Evolutionary conservation across 2,329 filamentous ascomycete genomes (phyloP), one percentile per base, ranked within the genome.

Genomic region (Colletotrichum spaethianum): DNA sequence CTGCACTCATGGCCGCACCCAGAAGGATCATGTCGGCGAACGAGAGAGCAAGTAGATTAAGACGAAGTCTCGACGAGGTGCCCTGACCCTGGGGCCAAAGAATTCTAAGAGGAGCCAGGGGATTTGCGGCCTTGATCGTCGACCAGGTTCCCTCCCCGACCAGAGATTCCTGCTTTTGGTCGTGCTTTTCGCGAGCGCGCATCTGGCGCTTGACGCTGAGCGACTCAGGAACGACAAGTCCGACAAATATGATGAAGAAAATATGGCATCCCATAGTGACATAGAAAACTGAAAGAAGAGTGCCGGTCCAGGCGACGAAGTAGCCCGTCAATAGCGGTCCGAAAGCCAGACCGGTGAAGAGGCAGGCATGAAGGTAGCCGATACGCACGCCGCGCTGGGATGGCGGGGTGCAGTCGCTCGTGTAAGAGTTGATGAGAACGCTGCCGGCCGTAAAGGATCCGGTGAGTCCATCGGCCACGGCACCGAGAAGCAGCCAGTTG

Each of bases 361-460:
- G 86, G 75, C 93, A 95, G 14, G 94, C 95, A 77, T 98, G 94
- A 77, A 98, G 92, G 79, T 95, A 96, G 8, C 94, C 95, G 80
- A 98, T 96, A 5, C 92, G 90, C 9, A 97, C 93, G 72, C 93
- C 93, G 26, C 96, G 91, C 77, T 90, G 90, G 38, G 93, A 92
- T 0, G 95, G 93, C 4, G 93, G 86, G 0, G 95, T 96, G 81
- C 94, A 98, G 81, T 99, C 96, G 50, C 94, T 92, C 16, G 93
- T 92, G 81, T 98, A 99, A 0, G 96, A 94, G 80, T 97, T 92
- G 28, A 91, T 92, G 70, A 97, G 84, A 26, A 92, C 85, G 56
- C 93, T 93, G 36, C 92, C 93, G 0, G 94, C 90, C 1, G 95
- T 97, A 80, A 98, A 98, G 0, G 95, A 98, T 9, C 96, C 96